phyloP scores from a whole-genome alignment of 257 asterid genomes.

The Ajuga chamaepitys region DNA sequence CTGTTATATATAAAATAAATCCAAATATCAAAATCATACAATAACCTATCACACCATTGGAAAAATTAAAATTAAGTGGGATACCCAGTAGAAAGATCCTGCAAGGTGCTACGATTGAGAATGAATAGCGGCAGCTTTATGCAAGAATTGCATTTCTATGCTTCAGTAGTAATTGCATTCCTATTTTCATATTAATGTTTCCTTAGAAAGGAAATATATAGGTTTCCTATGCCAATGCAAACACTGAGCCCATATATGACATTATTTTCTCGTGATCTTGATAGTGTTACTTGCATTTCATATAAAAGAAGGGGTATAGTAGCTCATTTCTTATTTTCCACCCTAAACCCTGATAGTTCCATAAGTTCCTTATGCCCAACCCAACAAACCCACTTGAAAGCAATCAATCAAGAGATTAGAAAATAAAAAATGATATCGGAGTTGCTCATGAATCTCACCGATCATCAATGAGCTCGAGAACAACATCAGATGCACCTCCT shows the following conservation, averaged over 20 bases:
- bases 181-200: background rate
- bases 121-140: background rate
- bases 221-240: background rate
- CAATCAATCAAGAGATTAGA: too few relatives aligned
- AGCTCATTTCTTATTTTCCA: background rate
- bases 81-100: background rate
- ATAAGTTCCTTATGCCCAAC: too few relatives aligned
- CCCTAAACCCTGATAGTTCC: too few relatives aligned
- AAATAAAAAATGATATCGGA: too few relatives aligned
- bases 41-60: background rate
- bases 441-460: too few relatives aligned
- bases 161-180: too few relatives aligned
- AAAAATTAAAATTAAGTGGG: background rate
- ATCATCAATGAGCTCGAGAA: too few relatives aligned
- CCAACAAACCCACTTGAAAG: too few relatives aligned
- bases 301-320: background rate
- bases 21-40: constrained; percentile 5
- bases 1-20: constrained; percentile 28
- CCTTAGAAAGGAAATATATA: background rate
- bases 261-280: background rate
- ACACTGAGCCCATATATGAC: background rate
- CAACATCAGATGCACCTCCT: too few relatives aligned
- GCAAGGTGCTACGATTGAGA: background rate
- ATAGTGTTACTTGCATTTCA: background rate
- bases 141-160: background rate